Conservation (phyloP, 2,329 filamentous ascomycete genomes). For the Pyrenophora graminea region DNA sequence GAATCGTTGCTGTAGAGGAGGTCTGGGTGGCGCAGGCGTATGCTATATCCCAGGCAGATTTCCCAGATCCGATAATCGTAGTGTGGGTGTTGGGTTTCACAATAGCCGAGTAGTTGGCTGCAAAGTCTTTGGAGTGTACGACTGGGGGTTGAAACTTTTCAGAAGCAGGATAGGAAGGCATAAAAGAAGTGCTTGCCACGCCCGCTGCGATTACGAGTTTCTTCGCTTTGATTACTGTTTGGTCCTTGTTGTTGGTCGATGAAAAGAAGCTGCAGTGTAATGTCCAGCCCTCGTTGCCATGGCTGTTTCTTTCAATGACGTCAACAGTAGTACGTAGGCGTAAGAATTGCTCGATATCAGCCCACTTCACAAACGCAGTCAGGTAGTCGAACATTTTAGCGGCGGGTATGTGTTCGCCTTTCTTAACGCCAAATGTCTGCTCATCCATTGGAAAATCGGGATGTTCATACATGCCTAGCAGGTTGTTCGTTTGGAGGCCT, state of each 20-base stretch:
- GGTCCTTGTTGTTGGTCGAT: conserved; percentile 24
- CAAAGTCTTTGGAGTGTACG: conserved; percentile 63
- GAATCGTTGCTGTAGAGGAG: conserved; percentile 57
- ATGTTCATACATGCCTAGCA: conserved; percentile 48
- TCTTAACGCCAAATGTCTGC: conserved; percentile 45
- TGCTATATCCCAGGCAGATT: conserved; percentile 67
- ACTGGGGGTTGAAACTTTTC: conserved; percentile 58
- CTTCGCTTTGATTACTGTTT: conserved; percentile 36
- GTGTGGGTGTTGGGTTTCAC: conserved; percentile 42
- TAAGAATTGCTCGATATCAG: conserved; percentile 55
- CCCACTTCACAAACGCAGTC: conserved; percentile 42
- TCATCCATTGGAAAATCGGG: conserved; percentile 45
- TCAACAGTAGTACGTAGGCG: conserved; percentile 58
- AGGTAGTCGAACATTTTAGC: conserved; percentile 62
- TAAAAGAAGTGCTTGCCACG: conserved; percentile 60
- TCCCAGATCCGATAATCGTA: conserved; percentile 64
- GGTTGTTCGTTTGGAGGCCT: conserved; percentile 51
- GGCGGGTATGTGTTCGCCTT: conserved; percentile 64
- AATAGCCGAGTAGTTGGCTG: conserved; percentile 42
- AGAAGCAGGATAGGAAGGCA: conserved; percentile 57
- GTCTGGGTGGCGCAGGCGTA: conserved; percentile 58
- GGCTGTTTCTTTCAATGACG: conserved; percentile 51
- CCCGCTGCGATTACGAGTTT: conserved; percentile 67
- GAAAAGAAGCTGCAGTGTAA: conserved; percentile 19
- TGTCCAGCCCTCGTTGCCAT: conserved; percentile 23